Conservation (phyloP, 2,329 filamentous ascomycete genomes). For the Diaporthe sp. region DNA sequence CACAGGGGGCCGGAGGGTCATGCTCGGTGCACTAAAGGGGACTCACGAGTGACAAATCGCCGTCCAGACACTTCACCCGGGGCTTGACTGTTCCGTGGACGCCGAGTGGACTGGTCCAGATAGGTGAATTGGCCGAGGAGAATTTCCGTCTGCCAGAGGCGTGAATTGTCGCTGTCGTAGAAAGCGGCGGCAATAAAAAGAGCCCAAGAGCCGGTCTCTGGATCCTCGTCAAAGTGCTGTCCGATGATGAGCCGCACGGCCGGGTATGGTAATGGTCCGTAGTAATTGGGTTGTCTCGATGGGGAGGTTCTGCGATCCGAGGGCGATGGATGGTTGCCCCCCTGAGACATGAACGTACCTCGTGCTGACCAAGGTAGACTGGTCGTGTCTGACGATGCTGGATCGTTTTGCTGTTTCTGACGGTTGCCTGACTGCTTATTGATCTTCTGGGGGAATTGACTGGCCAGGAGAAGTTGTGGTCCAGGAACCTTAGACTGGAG, state of each 20-base stretch:
- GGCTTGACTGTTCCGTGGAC: neutral
- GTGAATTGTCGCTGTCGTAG: constrained; percentile 47
- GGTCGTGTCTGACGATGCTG: neutral
- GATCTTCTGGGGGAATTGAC: fast-evolving
- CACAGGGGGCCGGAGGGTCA: neutral
- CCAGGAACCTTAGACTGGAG: neutral
- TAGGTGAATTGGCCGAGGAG: constrained; percentile 44
- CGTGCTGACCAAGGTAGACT: neutral
- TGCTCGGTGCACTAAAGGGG: neutral
- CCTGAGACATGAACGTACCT: neutral
- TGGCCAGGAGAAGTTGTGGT: neutral
- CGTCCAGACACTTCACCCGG: neutral
- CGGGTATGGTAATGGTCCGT: constrained; percentile 21
- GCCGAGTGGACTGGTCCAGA: constrained; percentile 22
- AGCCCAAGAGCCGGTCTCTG: constrained; percentile 45
- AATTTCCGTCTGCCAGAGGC: constrained; percentile 50
- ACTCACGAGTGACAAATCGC: constrained; percentile 19
- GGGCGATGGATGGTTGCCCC: neutral
- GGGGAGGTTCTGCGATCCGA: neutral
- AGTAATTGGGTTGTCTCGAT: neutral
- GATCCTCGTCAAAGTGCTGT: constrained; percentile 45
- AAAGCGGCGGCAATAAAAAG: constrained; percentile 50
- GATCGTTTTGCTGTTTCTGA: neutral
- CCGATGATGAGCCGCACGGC: constrained; percentile 46
- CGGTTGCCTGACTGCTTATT: neutral